Conservation (phyloP, 139 green algal species). For the Pseudopediastrum boryanum region DNA sequence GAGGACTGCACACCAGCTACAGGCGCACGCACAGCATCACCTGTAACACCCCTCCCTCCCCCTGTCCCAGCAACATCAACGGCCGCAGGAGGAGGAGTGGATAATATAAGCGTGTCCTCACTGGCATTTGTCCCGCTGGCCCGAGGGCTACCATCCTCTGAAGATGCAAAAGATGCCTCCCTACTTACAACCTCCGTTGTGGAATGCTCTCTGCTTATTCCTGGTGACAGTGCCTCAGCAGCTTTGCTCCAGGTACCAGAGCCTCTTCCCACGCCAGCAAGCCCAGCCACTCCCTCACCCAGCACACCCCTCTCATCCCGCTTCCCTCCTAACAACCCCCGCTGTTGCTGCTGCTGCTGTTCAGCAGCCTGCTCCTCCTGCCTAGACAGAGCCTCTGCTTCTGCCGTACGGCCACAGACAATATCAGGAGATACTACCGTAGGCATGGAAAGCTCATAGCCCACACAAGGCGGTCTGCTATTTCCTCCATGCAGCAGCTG, state of each 20-base stretch:
- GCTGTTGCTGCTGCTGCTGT: not conserved
- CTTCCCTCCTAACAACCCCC: no score
- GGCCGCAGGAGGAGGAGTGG: not conserved
- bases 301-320: no score
- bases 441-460: no score
- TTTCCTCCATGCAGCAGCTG: no score
- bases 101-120: not conserved
- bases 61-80: not conserved
- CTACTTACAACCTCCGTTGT: conserved; percentile 31
- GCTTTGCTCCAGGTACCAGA: no score
- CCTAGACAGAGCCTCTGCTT: not conserved
- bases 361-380: not conserved
- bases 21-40: not conserved
- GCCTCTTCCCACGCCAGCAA: not conserved
- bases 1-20: conserved; percentile 17
- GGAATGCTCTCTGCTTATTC: conserved; percentile 26
- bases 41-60: no score
- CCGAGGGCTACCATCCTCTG: not conserved
- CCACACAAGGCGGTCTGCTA: no score
- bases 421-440: no score
- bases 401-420: no score
- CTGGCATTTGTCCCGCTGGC: not conserved
- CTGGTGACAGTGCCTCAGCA: no score
- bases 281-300: not conserved
- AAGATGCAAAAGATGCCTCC: conserved; percentile 1